Evolutionary conservation across 2,329 filamentous ascomycete genomes (phyloP).

Genomic region (Dichotomopilus funicola): DNA sequence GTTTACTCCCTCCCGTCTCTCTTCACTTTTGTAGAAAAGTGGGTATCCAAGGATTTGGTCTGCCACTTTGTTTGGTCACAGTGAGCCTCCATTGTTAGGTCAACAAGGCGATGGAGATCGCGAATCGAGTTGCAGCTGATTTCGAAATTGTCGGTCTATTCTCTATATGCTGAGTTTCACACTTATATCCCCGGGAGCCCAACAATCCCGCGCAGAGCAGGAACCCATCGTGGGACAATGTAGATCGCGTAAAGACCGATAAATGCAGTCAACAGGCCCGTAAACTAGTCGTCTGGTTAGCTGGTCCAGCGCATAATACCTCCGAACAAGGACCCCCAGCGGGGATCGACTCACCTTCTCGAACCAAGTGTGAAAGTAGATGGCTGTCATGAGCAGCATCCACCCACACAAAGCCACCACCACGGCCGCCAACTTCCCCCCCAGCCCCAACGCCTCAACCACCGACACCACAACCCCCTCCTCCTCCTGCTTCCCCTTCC

Average conservation of each 20-base stretch:
- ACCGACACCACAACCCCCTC: slow-evolving; percentile 23
- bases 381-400: slow-evolving; percentile 98
- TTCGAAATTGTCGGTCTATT: too few species aligned
- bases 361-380: slow-evolving; percentile 98
- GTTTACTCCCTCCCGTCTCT: not conserved
- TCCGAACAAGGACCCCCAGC: not conserved
- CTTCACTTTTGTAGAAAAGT: too few species aligned
- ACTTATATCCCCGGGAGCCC: slow-evolving; percentile 46
- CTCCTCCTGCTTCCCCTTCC: slow-evolving; percentile 20
- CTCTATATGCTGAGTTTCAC: too few species aligned
- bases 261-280: slow-evolving; percentile 45
- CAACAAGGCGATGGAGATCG: too few species aligned
- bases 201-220: slow-evolving; percentile 38
- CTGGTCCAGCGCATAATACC: not conserved
- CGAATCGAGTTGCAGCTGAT: too few species aligned
- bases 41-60: too few species aligned
- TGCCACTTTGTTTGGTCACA: too few species aligned
- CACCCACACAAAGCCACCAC: slow-evolving; percentile 72
- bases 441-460: slow-evolving; percentile 35
- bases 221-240: slow-evolving; percentile 45
- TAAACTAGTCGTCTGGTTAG: slow-evolving; percentile 37
- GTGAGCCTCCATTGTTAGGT: too few species aligned
- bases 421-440: slow-evolving; percentile 50
- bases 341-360: slow-evolving; percentile 67
- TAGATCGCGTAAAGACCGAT: slow-evolving; percentile 45